phyloP scores from a whole-genome alignment of 495 filamentous ascomycete genomes.

The Hypoxylon cercidicola region DNA sequence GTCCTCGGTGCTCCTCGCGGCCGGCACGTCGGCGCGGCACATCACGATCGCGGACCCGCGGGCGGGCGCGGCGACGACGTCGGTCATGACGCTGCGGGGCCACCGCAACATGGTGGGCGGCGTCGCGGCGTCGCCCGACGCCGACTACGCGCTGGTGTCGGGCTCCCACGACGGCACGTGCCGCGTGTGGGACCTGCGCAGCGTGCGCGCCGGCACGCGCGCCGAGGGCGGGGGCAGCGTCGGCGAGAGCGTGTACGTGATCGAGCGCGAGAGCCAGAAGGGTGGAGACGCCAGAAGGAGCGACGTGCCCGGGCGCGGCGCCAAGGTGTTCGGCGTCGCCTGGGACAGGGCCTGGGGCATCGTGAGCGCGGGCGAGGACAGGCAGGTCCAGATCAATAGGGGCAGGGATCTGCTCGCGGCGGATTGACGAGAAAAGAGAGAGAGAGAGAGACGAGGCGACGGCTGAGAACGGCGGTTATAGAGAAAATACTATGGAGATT shows the following conservation, averaged over 20 bases:
- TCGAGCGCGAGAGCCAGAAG: conserved; percentile 73
- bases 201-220: conserved; percentile 71
- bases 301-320: conserved; percentile 65
- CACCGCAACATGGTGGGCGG: conserved; percentile 85
- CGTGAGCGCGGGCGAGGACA: conserved; percentile 91
- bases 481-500: conserved; percentile 15
- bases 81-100: conserved; percentile 87
- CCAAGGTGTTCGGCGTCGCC: conserved; percentile 88
- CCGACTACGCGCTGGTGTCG: conserved; percentile 81
- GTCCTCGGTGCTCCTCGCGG: conserved; percentile 74
- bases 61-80: conserved; percentile 72
- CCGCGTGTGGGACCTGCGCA: conserved; percentile 90
- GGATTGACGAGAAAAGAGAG: conserved; percentile 3
- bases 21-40: conserved; percentile 85
- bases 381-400: conserved; percentile 88
- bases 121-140: conserved; percentile 75
- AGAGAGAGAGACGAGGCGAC: neutral
- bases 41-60: conserved; percentile 92
- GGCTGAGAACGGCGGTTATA: neutral
- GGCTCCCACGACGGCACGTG: conserved; percentile 90
- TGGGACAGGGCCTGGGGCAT: conserved; percentile 90
- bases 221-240: conserved; percentile 69
- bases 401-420: conserved; percentile 55
- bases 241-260: conserved; percentile 81
- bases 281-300: conserved; percentile 65